These are phyloP conservation scores for Leccinum barrowsii DNA, from an alignment of 768 basidiomycete species.

Conservation along the genomic window DNA sequence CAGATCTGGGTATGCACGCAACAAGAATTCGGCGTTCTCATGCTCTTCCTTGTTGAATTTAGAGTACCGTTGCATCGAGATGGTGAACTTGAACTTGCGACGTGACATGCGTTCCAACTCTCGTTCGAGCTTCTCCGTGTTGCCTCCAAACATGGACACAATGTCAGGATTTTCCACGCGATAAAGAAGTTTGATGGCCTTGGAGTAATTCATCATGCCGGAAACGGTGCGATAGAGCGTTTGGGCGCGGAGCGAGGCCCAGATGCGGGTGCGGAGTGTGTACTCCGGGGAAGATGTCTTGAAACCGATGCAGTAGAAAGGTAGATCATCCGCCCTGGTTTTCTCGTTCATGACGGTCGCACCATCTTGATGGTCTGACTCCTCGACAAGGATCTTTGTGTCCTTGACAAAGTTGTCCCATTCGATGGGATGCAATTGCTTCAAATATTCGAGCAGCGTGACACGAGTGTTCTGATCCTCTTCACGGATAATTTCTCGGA, in stretches of 20 bases:
- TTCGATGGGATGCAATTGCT: constrained; percentile 96
- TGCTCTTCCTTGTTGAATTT: constrained; percentile 99
- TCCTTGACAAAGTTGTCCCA: constrained; percentile 99
- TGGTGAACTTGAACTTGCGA: constrained; percentile 96
- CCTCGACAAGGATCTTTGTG: constrained; percentile 97
- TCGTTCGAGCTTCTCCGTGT: constrained; percentile 92
- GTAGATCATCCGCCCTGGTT: constrained; percentile 84
- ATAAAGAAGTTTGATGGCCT: constrained; percentile 98
- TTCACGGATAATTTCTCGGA: constrained; percentile 97
- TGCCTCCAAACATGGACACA: constrained; percentile 93
- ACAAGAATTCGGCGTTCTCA: constrained; percentile 96
- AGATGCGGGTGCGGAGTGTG: constrained; percentile 97
- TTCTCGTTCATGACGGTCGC: constrained; percentile 66
- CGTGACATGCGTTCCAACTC: constrained; percentile 96
- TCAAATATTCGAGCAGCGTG: constrained; percentile 94
- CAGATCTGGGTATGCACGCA: constrained; percentile 96
- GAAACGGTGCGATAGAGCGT: constrained; percentile 98
- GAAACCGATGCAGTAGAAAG: constrained; percentile 99
- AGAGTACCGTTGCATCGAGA: constrained; percentile 98
- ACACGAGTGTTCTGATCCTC: constrained; percentile 97
- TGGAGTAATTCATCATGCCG: constrained; percentile 99
- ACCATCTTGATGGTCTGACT: constrained; percentile 61
- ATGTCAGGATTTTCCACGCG: constrained; percentile 98
- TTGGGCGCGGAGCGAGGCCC: constrained; percentile 97
- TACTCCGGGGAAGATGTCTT: constrained; percentile 99